Base-by-base conservation (phyloP, 2,329 filamentous ascomycete species). In the Hypocrella siamensis region DNA sequence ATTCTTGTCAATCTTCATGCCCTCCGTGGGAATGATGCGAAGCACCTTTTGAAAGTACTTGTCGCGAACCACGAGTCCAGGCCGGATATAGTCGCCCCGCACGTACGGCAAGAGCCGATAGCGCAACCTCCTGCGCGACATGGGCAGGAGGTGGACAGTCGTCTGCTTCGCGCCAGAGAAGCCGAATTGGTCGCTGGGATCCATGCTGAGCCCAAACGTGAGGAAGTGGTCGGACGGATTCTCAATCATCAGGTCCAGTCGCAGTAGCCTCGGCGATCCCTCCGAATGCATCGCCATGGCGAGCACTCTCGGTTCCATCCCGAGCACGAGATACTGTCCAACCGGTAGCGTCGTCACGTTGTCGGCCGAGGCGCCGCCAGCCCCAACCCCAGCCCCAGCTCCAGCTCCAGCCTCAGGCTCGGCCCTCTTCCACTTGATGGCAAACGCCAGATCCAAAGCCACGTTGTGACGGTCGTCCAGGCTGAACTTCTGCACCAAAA, bases 141-240 rank as follows among this genome's bases (percentile, higher is more conserved):
- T 61, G 0, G 90, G 90, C 28, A 93, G 67, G 26, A 96, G 59
- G 46, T 90, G 83, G 32, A 94, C 44, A 2, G 78, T 79, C 10
- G 74, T 76, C 41, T 79, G 67, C 58, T 96, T 96, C 2, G 82
- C 65, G 0, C 90, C 90, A 6, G 82, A 85, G 53, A 98, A 96
- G 0, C 85, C 88, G 54, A 96, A 96, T 32, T 84, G 72, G 40
- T 93, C 84, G 49, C 75, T 88, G 3, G 85, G 80, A 43, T 98
- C 88, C 85, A 98, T 93, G 17, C 67, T 75, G 30, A 96, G 55
- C 19, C 82, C 85, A 56, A 98, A 98, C 0, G 86, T 93, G 31
- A 98, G 69, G 55, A 93, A 92, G 52, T 98, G 90, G 51, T 76
- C 79, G 1, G 88, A 94, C 0, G 86, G 81, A 50, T 98, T 98